phyloP scores from a whole-genome alignment of 2,329 filamentous ascomycete genomes.

The Tolypocladium nubicola region DNA sequence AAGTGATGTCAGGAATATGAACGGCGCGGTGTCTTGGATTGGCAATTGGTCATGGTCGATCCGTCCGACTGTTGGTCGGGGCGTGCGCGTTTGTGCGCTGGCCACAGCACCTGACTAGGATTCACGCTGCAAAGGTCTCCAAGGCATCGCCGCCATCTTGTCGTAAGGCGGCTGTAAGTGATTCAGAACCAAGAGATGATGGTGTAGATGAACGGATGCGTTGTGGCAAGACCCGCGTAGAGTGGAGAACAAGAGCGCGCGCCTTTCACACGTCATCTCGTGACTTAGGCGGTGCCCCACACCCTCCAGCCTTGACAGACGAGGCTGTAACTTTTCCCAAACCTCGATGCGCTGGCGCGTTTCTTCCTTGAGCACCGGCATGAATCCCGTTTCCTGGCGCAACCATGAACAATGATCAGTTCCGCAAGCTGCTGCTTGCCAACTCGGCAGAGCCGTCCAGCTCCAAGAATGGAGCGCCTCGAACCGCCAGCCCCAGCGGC shows the following conservation, averaged over 20 bases:
- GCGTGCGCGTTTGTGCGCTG: not conserved
- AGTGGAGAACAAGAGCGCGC: slow-evolving; percentile 19
- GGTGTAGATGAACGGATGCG: not conserved
- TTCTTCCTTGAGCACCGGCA: not conserved
- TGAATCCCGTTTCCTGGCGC: not conserved
- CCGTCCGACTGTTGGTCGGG: not conserved
- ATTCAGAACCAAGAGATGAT: not conserved
- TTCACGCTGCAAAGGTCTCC: not conserved
- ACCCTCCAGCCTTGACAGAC: slow-evolving; percentile 7
- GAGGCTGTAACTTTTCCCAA: slow-evolving; percentile 5
- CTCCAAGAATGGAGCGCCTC: slow-evolving; percentile 31
- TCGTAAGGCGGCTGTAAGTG: not conserved
- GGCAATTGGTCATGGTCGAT: not conserved
- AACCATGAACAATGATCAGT: slow-evolving; percentile 90
- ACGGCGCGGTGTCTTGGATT: not conserved
- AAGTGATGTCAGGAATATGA: not conserved
- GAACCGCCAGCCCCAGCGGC: slow-evolving; percentile 13
- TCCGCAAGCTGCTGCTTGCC: slow-evolving; percentile 63
- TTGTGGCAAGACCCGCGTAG: slow-evolving; percentile 17
- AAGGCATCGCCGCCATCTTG: not conserved
- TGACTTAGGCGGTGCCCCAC: slow-evolving; percentile 17
- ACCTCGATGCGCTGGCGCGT: not conserved
- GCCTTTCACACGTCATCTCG: slow-evolving; percentile 29
- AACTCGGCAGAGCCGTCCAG: slow-evolving; percentile 30
- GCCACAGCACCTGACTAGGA: not conserved